Conservation (phyloP, 2,329 filamentous ascomycete genomes). For the Penicillium frequentans region DNA sequence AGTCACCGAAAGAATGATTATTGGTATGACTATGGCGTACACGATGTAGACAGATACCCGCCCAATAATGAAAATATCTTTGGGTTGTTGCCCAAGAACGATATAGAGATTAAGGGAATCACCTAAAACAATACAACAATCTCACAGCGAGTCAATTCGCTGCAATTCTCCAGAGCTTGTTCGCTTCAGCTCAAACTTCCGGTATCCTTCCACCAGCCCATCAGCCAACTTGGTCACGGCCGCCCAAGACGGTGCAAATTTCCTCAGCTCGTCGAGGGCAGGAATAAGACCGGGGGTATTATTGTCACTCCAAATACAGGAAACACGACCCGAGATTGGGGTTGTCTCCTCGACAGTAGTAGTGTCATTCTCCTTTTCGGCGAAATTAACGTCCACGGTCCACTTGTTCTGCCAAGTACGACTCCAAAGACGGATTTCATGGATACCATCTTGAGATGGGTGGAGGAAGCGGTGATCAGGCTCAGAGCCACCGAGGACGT, state of each 20-base stretch:
- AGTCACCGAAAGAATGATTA: neutral
- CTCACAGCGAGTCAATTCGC: neutral
- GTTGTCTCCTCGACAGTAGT: slow-evolving; percentile 24
- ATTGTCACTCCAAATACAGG: slow-evolving; percentile 85
- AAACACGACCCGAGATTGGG: slow-evolving; percentile 62
- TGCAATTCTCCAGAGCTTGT: neutral
- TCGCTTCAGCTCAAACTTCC: slow-evolving; percentile 58
- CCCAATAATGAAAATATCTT: neutral
- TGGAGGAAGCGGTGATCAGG: slow-evolving; percentile 66
- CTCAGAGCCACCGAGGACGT: slow-evolving; percentile 61
- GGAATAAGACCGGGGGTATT: slow-evolving; percentile 73
- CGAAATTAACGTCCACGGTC: slow-evolving; percentile 68
- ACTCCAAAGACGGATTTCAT: slow-evolving; percentile 76
- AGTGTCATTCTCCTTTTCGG: slow-evolving; percentile 40
- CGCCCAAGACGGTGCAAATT: slow-evolving; percentile 78
- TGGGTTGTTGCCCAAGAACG: neutral
- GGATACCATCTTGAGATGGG: slow-evolving; percentile 62
- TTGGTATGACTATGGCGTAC: neutral
- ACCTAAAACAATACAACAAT: neutral
- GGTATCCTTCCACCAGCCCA: slow-evolving; percentile 79
- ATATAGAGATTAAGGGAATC: neutral
- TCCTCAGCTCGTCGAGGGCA: slow-evolving; percentile 75
- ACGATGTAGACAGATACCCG: neutral
- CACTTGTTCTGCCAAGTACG: slow-evolving; percentile 75
- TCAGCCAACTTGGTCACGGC: slow-evolving; percentile 72